Conservation (phyloP, 352 stramenopile genomes). For the Pythium grandisporangium region DNA sequence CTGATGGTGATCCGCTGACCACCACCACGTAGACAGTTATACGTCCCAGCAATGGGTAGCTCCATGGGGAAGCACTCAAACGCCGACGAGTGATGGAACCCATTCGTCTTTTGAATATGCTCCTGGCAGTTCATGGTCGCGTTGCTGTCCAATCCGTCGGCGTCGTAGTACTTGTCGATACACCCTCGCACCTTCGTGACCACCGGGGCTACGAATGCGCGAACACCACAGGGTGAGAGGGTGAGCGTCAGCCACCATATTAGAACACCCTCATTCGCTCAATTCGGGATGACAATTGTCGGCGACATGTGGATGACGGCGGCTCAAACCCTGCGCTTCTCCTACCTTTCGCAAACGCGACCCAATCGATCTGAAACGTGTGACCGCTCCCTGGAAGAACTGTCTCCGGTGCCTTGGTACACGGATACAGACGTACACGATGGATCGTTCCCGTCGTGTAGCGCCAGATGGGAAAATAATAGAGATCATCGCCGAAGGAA, state of each 20-base stretch:
- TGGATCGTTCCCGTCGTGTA: constrained; percentile 46
- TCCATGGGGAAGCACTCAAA: constrained; percentile 32
- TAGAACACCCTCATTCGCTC: too few species aligned
- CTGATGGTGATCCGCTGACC: constrained; percentile 47
- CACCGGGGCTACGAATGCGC: constrained; percentile 37
- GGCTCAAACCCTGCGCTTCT: too few species aligned
- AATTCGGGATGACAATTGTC: too few species aligned
- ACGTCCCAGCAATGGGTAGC: constrained; percentile 50
- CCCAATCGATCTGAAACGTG: constrained; percentile 63
- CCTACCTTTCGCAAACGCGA: constrained; percentile 52
- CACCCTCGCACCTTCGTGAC: constrained; percentile 71
- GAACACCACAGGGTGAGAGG: too few species aligned
- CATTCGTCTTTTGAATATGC: constrained; percentile 27
- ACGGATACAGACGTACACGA: constrained; percentile 54
- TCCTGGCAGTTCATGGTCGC: constrained; percentile 40
- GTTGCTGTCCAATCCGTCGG: constrained; percentile 2
- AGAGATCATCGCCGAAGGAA: constrained; percentile 26
- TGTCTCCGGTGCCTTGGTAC: constrained; percentile 14
- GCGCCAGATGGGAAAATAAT: constrained; percentile 55
- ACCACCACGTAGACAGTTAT: constrained; percentile 56
- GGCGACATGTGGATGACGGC: too few species aligned
- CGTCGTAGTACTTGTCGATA: constrained; percentile 61
- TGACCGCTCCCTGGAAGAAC: constrained; percentile 23
- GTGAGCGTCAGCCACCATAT: too few species aligned
- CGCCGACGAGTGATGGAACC: constrained; percentile 25